phyloP scores from a whole-genome alignment of 495 filamentous ascomycete species.

The Lindgomyces ingoldianus region DNA sequence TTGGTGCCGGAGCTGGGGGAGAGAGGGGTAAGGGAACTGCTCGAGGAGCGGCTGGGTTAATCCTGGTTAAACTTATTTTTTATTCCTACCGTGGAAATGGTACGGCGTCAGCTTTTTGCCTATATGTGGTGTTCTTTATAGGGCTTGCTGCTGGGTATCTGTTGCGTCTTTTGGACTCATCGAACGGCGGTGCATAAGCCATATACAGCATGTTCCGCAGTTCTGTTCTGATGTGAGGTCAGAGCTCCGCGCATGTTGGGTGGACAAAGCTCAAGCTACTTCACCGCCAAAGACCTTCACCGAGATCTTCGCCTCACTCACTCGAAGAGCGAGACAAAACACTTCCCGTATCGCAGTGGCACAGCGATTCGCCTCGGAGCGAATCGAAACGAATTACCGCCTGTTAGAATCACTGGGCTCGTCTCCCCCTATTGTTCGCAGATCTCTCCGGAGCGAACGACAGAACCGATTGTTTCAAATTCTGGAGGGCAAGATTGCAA shows the following conservation, averaged over 20 bases:
- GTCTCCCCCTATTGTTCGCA: slow-evolving; percentile 22
- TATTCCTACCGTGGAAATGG: slow-evolving; percentile 15
- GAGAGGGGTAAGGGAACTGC: slow-evolving; percentile 67
- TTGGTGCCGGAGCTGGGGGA: slow-evolving; percentile 83
- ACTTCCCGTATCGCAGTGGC: too few relatives aligned
- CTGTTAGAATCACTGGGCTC: too few relatives aligned
- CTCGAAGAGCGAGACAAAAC: too few relatives aligned
- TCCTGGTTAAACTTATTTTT: not conserved
- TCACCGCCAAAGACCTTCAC: slow-evolving; percentile 3
- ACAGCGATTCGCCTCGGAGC: not conserved
- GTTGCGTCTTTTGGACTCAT: too few relatives aligned
- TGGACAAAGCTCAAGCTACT: slow-evolving; percentile 10
- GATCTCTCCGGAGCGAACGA: slow-evolving; percentile 2
- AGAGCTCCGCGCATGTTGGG: slow-evolving; percentile 13
- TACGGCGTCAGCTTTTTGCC: not conserved
- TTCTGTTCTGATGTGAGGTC: slow-evolving; percentile 9
- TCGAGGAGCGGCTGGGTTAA: slow-evolving; percentile 65
- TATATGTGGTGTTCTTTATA: slow-evolving; percentile 13
- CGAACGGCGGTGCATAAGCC: too few relatives aligned
- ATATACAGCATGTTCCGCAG: too few relatives aligned
- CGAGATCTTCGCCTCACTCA: not conserved
- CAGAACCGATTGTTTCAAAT: not conserved
- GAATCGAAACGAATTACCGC: not conserved
- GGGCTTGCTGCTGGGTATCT: not conserved
- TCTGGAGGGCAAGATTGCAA: slow-evolving; percentile 5